Evolutionary conservation across 2,329 filamentous ascomycete genomes (phyloP).

Genomic region (Paecilomyces dactylethromorphus): DNA sequence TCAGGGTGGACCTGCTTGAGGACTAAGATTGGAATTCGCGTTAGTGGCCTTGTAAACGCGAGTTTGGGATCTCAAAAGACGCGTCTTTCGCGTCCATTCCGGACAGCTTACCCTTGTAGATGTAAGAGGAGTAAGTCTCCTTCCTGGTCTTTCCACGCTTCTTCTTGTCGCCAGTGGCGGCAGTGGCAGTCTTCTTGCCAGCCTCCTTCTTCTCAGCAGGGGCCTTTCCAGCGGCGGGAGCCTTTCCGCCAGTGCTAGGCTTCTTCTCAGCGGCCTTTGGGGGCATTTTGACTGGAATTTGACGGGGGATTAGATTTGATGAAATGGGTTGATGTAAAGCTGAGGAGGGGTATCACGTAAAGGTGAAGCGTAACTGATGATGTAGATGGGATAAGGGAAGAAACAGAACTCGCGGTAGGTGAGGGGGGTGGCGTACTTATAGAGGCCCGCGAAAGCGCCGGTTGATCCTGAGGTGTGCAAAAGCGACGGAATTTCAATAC

Average conservation of each 20-base stretch:
- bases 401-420: conserved; percentile 27
- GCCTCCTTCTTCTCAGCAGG: conserved; percentile 99
- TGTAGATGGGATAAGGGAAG: conserved; percentile 16
- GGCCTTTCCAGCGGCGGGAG: conserved; percentile 64
- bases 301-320: conserved; percentile 8
- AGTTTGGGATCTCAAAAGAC: conserved; percentile 1
- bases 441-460: conserved; percentile 31
- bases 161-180: conserved; percentile 96
- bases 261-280: conserved; percentile 99
- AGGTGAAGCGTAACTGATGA: conserved; percentile 13
- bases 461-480: conserved; percentile 40
- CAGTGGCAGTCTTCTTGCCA: conserved; percentile 90
- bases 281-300: conserved; percentile 65
- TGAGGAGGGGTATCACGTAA: conserved; percentile 1
- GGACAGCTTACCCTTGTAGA: conserved; percentile 79
- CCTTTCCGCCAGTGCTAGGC: conserved; percentile 89
- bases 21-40: conserved; percentile 51
- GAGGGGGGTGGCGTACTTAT: conserved; percentile 41
- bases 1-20: conserved; percentile 99
- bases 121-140: conserved; percentile 99
- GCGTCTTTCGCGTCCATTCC: not conserved
- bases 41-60: not conserved
- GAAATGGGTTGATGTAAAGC: conserved; percentile 12
- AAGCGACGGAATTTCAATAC: conserved; percentile 43
- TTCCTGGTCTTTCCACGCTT: conserved; percentile 99